A percentile compares a stretch with the other conserved stretches of the same genome.
phyloP scores from a whole-genome alignment of 2,329 filamentous ascomycete genomes.

The Leptographium galeiforme region DNA sequence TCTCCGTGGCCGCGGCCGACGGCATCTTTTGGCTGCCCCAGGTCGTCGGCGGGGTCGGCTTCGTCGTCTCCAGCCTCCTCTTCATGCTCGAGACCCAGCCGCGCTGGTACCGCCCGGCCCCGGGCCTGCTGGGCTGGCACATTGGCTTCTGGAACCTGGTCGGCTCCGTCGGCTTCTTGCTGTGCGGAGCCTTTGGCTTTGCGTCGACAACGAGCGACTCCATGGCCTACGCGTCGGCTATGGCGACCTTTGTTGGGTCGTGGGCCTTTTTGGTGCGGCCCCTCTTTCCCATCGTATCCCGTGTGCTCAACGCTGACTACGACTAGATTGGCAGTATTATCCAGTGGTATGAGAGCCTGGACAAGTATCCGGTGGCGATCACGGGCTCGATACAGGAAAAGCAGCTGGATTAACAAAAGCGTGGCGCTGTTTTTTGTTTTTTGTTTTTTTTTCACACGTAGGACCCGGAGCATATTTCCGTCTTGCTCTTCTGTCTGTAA shows the following conservation, averaged over 20 bases:
- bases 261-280: conserved; percentile 31
- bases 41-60: conserved; percentile 47
- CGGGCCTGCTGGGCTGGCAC: conserved; percentile 48
- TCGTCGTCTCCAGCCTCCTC: conserved; percentile 42
- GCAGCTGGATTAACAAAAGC: not conserved
- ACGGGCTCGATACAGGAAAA: not conserved
- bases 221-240: conserved; percentile 31
- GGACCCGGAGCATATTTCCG: too few relatives aligned
- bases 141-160: conserved; percentile 53
- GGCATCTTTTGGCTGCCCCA: conserved; percentile 50
- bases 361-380: conserved; percentile 18
- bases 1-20: conserved; percentile 31
- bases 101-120: conserved; percentile 47
- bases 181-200: conserved; percentile 44
- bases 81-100: conserved; percentile 56
- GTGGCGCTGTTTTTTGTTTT: not conserved
- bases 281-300: not conserved
- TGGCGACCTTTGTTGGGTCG: conserved; percentile 36
- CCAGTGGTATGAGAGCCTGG: conserved; percentile 20
- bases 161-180: conserved; percentile 49
- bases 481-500: too few relatives aligned
- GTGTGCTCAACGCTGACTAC: conserved; percentile 1
- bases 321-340: conserved; percentile 17
- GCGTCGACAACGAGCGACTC: conserved; percentile 23
- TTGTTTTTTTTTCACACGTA: too few relatives aligned